Conservation (phyloP, 768 basidiomycete genomes). For the Rhizopogon salebrosus region DNA sequence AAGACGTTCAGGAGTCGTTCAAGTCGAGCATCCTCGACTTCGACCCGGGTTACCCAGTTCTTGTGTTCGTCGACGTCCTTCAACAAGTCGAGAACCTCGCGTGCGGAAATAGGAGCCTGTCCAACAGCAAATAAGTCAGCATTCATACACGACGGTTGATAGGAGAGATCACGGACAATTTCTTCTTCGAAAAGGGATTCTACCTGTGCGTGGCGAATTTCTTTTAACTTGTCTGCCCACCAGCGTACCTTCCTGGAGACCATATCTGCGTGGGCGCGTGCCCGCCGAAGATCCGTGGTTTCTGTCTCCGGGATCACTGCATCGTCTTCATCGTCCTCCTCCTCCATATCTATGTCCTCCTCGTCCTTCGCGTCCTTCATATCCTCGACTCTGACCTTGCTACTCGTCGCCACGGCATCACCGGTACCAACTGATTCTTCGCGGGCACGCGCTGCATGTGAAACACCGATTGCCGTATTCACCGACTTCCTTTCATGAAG, state of each 20-base stretch:
- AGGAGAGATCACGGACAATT: neutral
- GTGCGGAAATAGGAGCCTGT: neutral
- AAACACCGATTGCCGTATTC: neutral
- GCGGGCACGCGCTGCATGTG: neutral
- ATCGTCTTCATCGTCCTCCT: neutral
- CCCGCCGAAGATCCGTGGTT: neutral
- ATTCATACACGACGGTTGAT: neutral
- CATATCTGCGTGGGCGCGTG: neutral
- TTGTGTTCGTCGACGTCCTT: slow-evolving; percentile 17
- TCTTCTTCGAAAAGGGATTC: neutral
- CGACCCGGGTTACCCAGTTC: slow-evolving; percentile 13
- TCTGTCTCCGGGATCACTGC: neutral
- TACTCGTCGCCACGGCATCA: slow-evolving; percentile 2
- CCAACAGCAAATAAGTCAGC: neutral
- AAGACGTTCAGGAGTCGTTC: slow-evolving; percentile 4
- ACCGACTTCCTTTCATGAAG: too few species aligned
- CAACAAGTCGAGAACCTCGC: slow-evolving; percentile 14
- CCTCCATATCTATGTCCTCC: neutral
- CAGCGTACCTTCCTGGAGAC: slow-evolving; percentile 4
- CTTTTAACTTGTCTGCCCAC: slow-evolving; percentile 11
- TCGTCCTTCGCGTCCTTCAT: neutral
- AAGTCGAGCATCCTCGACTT: slow-evolving; percentile 11
- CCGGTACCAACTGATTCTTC: neutral
- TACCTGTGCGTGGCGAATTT: neutral
- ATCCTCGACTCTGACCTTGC: neutral